These are phyloP conservation scores for Hibiscus mutabilis DNA, from an alignment of 345 rosid species.

Conservation along the genomic window DNA sequence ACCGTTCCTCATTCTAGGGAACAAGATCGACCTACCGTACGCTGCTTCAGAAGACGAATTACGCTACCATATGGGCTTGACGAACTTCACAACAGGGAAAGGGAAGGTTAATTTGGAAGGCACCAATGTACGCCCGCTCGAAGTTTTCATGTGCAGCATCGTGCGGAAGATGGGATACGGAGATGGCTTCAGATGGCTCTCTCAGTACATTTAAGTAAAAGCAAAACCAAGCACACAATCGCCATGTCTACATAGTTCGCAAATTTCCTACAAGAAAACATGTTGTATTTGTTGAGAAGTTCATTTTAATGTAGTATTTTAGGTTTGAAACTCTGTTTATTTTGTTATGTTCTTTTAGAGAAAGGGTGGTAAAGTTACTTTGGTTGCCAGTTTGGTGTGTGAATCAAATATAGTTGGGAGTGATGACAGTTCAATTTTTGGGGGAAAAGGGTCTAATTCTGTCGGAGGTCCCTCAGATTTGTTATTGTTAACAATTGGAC, in stretches of 20 bases:
- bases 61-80: slow-evolving; percentile 47
- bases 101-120: slow-evolving; percentile 36
- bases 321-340: not conserved
- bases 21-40: slow-evolving; percentile 70
- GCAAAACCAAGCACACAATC: not conserved
- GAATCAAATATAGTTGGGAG: not conserved
- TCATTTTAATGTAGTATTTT: not conserved
- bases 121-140: slow-evolving; percentile 47
- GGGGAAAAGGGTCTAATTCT: too few relatives aligned
- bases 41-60: slow-evolving; percentile 70
- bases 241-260: not conserved
- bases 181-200: slow-evolving; percentile 65
- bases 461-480: too few relatives aligned
- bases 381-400: too few relatives aligned
- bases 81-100: slow-evolving; percentile 73
- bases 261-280: not conserved
- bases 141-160: slow-evolving; percentile 80
- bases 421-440: too few relatives aligned
- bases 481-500: too few relatives aligned
- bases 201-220: slow-evolving; percentile 41
- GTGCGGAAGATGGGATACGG: slow-evolving; percentile 66
- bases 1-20: slow-evolving; percentile 64
- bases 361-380: too few relatives aligned
- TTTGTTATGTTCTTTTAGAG: not conserved
- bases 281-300: not conserved